Base-by-base conservation (phyloP, 2,329 filamentous ascomycete genomes). In the Fusarium guadeloupense region DNA sequence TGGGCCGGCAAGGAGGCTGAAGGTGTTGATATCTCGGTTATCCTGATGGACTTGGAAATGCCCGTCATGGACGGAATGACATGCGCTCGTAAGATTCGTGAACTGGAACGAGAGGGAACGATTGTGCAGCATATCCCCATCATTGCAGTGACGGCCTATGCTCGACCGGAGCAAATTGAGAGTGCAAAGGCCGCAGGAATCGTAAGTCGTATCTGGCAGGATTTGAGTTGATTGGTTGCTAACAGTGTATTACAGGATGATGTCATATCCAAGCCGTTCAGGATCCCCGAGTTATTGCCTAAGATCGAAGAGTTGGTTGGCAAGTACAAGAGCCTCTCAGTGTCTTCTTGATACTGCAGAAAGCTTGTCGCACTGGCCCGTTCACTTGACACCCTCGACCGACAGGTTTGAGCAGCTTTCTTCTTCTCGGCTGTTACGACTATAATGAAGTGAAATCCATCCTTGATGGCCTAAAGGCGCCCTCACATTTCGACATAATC, bases 21-120 rank as follows among this genome's bases (percentile, higher is more conserved):
- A 13, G 81, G 81, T 3, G 74, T 80, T 9, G 81, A 86, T 41
- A 81, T 91, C 20, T 85, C 86, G 9, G 81, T 92, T 39, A 87
- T 93, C 12, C 74, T 93, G 6, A 92, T 93, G 90, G 91, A 93
- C 70, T 80, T 92, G 41, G 90, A 93, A 69, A 93, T 93, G 90
- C 90, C 90, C 1, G 83, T 92, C 37, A 93, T 93, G 90, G 89
- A 93, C 68, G 91, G 91, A 30, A 85, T 91, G 74, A 89, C 89
- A 3, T 92, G 90, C 61, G 87, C 90, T 12, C 81, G 83, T 35
- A 84, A 80, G 56, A 92, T 94, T 47, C 83, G 91, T 16, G 83
- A 89, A 56, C 78, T 91, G 16, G 89, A 93, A 71, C 77, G 76
- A 42, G 80, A 85, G 47, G 85, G 86, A 17, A 84, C 81, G 26